A percentile compares a stretch with the other conserved stretches of the same genome.
phyloP scores from a whole-genome alignment of 352 stramenopile genomes.

The Phytophthora kernoviae region DNA sequence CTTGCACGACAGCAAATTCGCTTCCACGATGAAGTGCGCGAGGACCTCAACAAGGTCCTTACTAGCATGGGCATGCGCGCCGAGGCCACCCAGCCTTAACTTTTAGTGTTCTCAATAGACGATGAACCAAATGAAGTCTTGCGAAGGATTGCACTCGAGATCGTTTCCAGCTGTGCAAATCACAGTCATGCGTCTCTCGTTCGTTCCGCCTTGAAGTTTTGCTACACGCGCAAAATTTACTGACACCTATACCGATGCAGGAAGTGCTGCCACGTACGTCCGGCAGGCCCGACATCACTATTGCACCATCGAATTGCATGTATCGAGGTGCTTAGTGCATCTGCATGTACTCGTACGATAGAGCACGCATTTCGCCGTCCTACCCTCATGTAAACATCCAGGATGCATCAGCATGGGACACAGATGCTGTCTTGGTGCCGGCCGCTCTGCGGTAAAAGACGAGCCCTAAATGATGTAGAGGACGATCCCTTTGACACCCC shows the following conservation, averaged over 20 bases:
- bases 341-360: no score
- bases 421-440: not conserved
- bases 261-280: no score
- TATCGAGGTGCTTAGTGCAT: no score
- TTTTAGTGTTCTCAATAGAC: no score
- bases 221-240: no score
- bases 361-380: no score
- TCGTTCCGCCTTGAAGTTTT: not conserved
- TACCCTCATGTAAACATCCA: constrained; percentile 2
- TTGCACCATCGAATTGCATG: no score
- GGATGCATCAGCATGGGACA: constrained; percentile 2
- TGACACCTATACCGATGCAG: no score
- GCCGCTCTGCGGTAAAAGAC: not conserved
- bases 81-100: constrained; percentile 12
- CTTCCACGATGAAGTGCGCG: constrained; percentile 30
- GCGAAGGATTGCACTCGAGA: constrained; percentile 12
- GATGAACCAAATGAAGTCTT: constrained; percentile 11
- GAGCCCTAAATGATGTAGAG: not conserved
- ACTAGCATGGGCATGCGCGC: constrained; percentile 10
- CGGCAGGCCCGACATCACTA: no score
- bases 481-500: not conserved
- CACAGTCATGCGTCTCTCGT: not conserved
- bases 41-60: constrained; percentile 37
- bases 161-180: constrained; percentile 2
- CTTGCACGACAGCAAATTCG: constrained; percentile 22